Evolutionary conservation across 106 monocot genomes (phyloP), one percentile per base, ranked within the genome.

Genomic region (Platanthera guangdongensis): DNA sequence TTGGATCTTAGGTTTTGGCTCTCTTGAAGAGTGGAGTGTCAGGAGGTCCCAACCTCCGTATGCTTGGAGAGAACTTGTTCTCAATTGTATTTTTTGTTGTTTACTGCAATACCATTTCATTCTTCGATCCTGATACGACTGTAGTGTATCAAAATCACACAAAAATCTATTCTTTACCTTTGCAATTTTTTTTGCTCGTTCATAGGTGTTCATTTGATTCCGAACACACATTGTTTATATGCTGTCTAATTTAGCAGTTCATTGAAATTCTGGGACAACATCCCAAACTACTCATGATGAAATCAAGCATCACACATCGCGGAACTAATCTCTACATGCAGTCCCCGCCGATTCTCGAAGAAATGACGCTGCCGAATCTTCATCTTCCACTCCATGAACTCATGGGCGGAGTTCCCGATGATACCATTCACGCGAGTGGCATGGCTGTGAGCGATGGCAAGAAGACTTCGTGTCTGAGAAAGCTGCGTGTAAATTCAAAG

Each of bases 261-360:
- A 94, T 99, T 7, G 85, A 94, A 52, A 39, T 89, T 53, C 81
- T 94, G 12, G 86, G 87, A 47, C 82, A 92, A 76, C 89, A 94
- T 51, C 91, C 91, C 1, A 80, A 81, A n/a, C 79, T 99, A 16
- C 77, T 22, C 9, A n/a, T 99, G 65, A 86, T 82, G 0, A 99
- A 86, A 80, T 70, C 86, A 46, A 99, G 97, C 73, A 83, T 99
- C 21, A 94, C 87, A 0, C 79, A 87, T 50, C 82, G 77, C 51
- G 94, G 97, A 68, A 89, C 87, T 30, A 94, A 90, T 71, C 68
- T 94, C 7, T 99, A 94, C 79, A 94, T 94, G 97, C 94, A 92
- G 80, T 87, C 96, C 71, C 96, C 96, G 4, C 88, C 91, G 21
- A 65, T 92, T 75, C 85, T 99, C 3, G 97, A 94, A 82, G 88